These are phyloP conservation scores for Chlorella sorokiniana DNA, from an alignment of 139 green algal species.

Conservation along the genomic window DNA sequence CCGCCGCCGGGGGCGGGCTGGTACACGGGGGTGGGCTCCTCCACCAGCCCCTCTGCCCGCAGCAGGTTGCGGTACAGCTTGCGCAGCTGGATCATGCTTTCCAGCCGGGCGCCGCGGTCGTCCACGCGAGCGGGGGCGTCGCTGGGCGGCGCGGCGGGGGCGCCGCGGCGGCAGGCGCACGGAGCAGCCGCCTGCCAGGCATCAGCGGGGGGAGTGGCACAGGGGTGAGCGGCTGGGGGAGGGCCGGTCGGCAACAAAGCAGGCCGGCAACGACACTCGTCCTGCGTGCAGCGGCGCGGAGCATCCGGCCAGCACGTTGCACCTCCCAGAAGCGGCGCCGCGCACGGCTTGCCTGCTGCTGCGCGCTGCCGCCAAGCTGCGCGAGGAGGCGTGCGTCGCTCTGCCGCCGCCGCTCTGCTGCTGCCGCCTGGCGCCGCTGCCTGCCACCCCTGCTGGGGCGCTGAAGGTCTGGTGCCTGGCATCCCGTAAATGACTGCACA, in stretches of 20 bases:
- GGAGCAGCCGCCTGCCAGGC: not conserved
- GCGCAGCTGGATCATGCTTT: conserved; percentile 69
- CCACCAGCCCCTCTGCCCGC: conserved; percentile 63
- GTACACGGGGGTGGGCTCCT: conserved; percentile 63
- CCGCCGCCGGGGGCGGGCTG: not conserved
- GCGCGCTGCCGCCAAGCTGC: too few species aligned
- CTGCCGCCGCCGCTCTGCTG: too few species aligned
- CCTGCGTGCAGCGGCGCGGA: too few species aligned
- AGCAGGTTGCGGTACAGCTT: conserved; percentile 85
- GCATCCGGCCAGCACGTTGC: too few species aligned
- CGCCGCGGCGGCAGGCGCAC: not conserved
- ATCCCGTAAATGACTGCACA: too few species aligned
- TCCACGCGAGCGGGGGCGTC: not conserved
- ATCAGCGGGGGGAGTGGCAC: not conserved
- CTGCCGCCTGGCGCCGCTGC: too few species aligned
- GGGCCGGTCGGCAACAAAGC: not conserved
- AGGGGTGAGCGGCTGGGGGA: not conserved
- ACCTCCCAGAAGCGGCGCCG: too few species aligned
- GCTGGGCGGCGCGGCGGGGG: not conserved
- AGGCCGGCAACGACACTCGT: too few species aligned
- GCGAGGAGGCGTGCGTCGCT: too few species aligned
- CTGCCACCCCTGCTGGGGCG: too few species aligned
- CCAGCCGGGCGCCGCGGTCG: conserved; percentile 55
- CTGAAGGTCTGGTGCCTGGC: too few species aligned
- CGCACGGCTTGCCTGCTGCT: too few species aligned